A percentile compares a stretch with the other conserved stretches of the same genome.
Evolutionary conservation across 129 eudicot genomes (phyloP).

Genomic region (Helichrysum umbraculigerum): DNA sequence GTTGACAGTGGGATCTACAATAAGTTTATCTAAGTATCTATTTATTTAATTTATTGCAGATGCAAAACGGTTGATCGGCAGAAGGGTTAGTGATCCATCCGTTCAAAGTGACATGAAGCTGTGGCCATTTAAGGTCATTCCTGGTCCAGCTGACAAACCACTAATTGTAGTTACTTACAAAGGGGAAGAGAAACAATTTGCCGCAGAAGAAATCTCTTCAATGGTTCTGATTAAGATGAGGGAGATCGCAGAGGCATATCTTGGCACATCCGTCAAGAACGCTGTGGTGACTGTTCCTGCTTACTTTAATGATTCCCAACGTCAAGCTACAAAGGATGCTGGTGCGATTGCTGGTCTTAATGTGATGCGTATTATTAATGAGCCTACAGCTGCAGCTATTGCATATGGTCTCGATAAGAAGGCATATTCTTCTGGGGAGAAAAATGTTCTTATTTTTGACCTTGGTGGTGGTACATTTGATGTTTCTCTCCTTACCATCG

Average conservation of each 20-base stretch:
- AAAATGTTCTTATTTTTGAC: constrained; percentile 33
- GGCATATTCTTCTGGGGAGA: constrained; percentile 3
- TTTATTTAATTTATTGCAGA: no score
- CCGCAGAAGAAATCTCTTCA: constrained; percentile 30
- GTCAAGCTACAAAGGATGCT: constrained; percentile 34
- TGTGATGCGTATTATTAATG: constrained; percentile 22
- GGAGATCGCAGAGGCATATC: constrained; percentile 28
- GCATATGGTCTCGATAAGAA: constrained; percentile 35
- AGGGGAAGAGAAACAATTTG: constrained; percentile 25
- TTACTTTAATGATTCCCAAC: constrained; percentile 30
- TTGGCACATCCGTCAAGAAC: constrained; percentile 16
- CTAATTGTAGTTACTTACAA: constrained; percentile 28
- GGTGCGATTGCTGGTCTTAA: constrained; percentile 27
- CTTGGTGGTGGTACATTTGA: constrained; percentile 39
- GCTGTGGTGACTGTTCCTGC: constrained; percentile 33
- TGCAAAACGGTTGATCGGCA: constrained; percentile 29
- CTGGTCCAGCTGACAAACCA: constrained; percentile 24
- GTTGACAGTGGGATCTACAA: background rate
- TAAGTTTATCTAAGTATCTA: no score
- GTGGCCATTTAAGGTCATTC: constrained; percentile 28
- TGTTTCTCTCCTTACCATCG: constrained; percentile 28
- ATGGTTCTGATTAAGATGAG: constrained; percentile 33
- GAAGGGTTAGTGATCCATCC: background rate
- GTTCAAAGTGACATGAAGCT: constrained; percentile 30
- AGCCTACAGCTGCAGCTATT: constrained; percentile 32